A percentile compares a stretch with the other conserved stretches of the same genome.
Evolutionary conservation across 192 early-diverging fungal genomes (phyloP).

Genomic region (Coemansia sp.): DNA sequence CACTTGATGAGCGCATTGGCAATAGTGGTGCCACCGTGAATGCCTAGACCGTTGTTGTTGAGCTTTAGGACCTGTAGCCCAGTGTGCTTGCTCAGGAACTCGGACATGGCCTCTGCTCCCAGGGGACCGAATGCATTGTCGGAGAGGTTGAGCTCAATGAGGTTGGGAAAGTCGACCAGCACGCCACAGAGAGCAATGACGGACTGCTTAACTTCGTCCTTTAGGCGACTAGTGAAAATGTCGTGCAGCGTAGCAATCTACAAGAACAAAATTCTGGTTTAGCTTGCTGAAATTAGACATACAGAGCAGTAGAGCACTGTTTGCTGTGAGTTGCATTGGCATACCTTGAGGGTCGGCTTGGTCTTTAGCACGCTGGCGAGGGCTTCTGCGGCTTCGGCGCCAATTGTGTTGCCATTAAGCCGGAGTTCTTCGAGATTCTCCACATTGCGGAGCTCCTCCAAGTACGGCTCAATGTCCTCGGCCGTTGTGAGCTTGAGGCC

Average conservation of each 20-base stretch:
- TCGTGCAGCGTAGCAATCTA: slow-evolving; percentile 85
- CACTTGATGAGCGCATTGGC: slow-evolving; percentile 77
- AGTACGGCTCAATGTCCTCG: slow-evolving; percentile 73
- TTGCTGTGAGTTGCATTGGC: not conserved
- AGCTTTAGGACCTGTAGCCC: slow-evolving; percentile 81
- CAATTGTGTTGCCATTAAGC: slow-evolving; percentile 89
- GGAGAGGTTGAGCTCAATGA: slow-evolving; percentile 80
- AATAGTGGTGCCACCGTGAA: slow-evolving; percentile 84
- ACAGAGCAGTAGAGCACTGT: not conserved
- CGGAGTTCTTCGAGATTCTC: slow-evolving; percentile 67
- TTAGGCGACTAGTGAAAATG: slow-evolving; percentile 91
- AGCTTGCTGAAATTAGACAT: not conserved
- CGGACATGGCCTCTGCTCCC: slow-evolving; percentile 83
- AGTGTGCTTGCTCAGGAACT: slow-evolving; percentile 79
- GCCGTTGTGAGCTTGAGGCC: slow-evolving; percentile 85
- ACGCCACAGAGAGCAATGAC: slow-evolving; percentile 81
- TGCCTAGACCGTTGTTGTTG: slow-evolving; percentile 97
- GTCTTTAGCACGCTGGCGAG: slow-evolving; percentile 69
- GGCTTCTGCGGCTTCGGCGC: slow-evolving; percentile 83
- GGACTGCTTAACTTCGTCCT: slow-evolving; percentile 82
- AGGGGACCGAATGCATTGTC: slow-evolving; percentile 99
- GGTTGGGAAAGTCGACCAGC: slow-evolving; percentile 71
- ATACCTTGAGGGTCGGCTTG: slow-evolving; percentile 72
- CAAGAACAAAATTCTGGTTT: not conserved
- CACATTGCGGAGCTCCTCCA: slow-evolving; percentile 65